Evolutionary conservation across 2,329 filamentous ascomycete species (phyloP).

Genomic region (Calonectria pseudoreteaudii): DNA sequence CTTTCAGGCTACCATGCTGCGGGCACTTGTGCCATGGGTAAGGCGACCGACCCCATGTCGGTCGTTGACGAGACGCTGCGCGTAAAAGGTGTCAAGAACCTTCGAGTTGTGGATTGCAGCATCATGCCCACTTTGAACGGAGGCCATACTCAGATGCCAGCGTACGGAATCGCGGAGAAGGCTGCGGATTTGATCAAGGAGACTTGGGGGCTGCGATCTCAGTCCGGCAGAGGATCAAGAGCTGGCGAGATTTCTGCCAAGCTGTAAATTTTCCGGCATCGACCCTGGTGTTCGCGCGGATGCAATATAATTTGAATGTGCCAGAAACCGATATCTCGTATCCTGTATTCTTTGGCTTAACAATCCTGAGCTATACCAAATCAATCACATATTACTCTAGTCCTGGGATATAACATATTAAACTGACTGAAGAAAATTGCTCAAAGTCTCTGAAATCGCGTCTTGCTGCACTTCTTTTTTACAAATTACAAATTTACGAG

Average conservation of each 20-base stretch:
- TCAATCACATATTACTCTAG: too few species aligned
- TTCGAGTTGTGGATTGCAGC: constrained; percentile 66
- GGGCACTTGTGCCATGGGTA: constrained; percentile 50
- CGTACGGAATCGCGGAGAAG: constrained; percentile 68
- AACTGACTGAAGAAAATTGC: too few species aligned
- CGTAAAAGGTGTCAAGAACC: constrained; percentile 62
- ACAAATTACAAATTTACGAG: neutral
- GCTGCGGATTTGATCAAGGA: constrained; percentile 61
- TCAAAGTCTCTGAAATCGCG: too few species aligned
- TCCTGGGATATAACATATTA: too few species aligned
- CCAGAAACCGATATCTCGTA: neutral
- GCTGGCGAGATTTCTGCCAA: neutral
- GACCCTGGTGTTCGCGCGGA: too few species aligned
- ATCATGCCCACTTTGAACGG: constrained; percentile 64
- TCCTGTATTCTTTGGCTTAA: neutral
- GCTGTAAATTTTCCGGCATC: neutral
- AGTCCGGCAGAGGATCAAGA: neutral
- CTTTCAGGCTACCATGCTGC: constrained; percentile 34
- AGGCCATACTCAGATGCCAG: constrained; percentile 67
- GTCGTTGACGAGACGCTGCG: constrained; percentile 65
- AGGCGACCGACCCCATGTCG: constrained; percentile 59
- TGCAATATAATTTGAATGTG: neutral
- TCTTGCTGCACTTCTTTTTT: neutral
- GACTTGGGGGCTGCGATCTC: constrained; percentile 24
- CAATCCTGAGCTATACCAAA: neutral